These are phyloP conservation scores for Biscutella laevigata DNA, from an alignment of 441 rosid genomes.

Conservation along the genomic window DNA sequence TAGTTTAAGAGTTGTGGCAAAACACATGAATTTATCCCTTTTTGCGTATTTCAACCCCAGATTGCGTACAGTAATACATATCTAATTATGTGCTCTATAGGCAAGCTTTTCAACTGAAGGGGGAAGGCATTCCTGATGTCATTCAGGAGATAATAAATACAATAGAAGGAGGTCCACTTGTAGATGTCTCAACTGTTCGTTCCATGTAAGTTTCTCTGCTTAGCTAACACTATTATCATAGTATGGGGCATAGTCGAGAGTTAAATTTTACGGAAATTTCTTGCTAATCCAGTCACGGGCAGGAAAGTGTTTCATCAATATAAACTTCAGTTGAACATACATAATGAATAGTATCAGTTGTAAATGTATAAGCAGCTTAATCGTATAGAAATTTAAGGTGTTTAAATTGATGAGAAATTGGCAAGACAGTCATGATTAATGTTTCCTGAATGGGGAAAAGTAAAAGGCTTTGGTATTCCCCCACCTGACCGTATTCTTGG, in stretches of 20 bases:
- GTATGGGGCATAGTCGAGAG: background rate
- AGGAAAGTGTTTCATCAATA: constrained; percentile 1
- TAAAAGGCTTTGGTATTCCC: constrained; percentile 5
- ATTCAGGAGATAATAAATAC: constrained; percentile 85
- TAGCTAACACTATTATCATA: background rate
- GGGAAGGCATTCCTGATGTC: constrained; percentile 56
- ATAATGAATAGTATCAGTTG: background rate
- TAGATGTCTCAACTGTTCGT: constrained; percentile 86
- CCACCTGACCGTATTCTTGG: constrained; percentile 15
- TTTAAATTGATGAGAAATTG: background rate
- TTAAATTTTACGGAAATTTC: background rate
- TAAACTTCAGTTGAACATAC: constrained; percentile 14
- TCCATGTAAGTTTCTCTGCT: constrained; percentile 63
- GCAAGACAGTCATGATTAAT: background rate
- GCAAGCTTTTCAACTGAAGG: constrained; percentile 93
- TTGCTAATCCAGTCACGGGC: constrained; percentile 3
- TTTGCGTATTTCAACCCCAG: background rate
- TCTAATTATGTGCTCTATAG: constrained; percentile 36
- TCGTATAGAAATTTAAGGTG: background rate
- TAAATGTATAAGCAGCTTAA: constrained; percentile 4
- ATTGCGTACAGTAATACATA: constrained; percentile 13
- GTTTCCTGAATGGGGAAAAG: background rate
- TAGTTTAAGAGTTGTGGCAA: constrained; percentile 1
- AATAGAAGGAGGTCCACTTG: constrained; percentile 96
- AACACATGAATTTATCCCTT: constrained; percentile 1